Base-by-base conservation (phyloP, 495 filamentous ascomycete species). In the Cryomyces minteri region DNA sequence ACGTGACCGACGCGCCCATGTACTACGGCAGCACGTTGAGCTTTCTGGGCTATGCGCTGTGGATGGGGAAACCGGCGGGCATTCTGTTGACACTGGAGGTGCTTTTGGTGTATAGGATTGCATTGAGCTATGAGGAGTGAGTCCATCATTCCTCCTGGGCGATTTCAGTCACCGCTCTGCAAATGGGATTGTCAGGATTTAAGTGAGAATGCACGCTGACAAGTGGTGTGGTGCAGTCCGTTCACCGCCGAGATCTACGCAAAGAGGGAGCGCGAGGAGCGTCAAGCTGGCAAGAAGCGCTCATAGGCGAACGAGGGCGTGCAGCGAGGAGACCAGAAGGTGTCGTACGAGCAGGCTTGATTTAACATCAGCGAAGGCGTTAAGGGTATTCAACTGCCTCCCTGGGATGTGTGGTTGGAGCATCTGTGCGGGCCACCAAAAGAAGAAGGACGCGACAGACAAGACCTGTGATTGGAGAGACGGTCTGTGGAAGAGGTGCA, bases 201-300 rank as follows among this genome's bases (percentile, higher is more conserved):
- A 25, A 1, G 18, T 2, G 18, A 25, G 18, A 25, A 25, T 25
- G 18, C 11, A 32, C 37, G 44, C 31, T 38, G 25, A 28, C 54
- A 79, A 76, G 18, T 25, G 18, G 18, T 25, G 18, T 25, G 18
- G 18, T 25, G 18, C 18, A 25, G 18, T 68, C 88, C 88, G n/a
- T 98, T 98, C 65, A 98, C 90, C 32, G 75, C 75, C 0, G 83
- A 73, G 49, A 98, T 98, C 51, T 98, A 96, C 62, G 81, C 79
- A 45, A 93, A 94, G 77, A 78, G 90, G 46, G 84, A 82, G 29
- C 40, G 55, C 42, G 57, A 62, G 54, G 43, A 50, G 52, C 18
- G 2, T 25, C 67, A 63, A 51, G 67, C 67, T 51, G 58, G 58
- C 41, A 68, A 65, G 44, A 71, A 71, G 63, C 18, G 18, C 18